A percentile compares a stretch with the other conserved stretches of the same genome.
These are phyloP conservation scores for Polyporus tsugae DNA, from an alignment of 1,284 basidiomycete species.

Conservation along the genomic window DNA sequence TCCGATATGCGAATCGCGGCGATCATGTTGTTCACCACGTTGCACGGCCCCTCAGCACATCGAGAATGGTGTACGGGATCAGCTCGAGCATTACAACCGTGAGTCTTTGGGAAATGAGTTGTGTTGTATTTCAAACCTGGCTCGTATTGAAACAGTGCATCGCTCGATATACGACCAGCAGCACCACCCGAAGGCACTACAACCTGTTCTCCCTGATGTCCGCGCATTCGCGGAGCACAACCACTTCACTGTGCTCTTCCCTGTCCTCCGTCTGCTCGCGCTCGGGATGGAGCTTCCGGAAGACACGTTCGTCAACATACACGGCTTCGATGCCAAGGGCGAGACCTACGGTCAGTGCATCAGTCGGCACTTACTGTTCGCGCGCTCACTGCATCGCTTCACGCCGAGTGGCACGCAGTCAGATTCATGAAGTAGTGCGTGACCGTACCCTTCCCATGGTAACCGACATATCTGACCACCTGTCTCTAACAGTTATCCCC, in stretches of 20 bases:
- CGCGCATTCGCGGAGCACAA: conserved; percentile 57
- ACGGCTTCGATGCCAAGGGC: conserved; percentile 39
- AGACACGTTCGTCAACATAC: conserved; percentile 44
- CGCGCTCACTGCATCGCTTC: not conserved
- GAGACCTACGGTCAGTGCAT: conserved; percentile 42
- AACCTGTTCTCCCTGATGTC: conserved; percentile 66
- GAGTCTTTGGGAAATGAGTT: conserved; percentile 25
- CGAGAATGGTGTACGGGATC: conserved; percentile 49
- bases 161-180: conserved; percentile 49
- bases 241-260: conserved; percentile 57
- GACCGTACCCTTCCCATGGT: not conserved
- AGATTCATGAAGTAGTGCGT: conserved; percentile 66
- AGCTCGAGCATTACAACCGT: conserved; percentile 68
- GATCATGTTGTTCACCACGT: not conserved
- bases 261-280: conserved; percentile 56
- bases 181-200: conserved; percentile 55
- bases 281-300: conserved; percentile 47
- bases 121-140: too few relatives aligned
- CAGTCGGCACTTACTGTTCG: conserved; percentile 11
- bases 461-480: not conserved
- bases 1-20: too few relatives aligned
- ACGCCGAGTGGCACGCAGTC: conserved; percentile 40
- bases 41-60: conserved; percentile 32
- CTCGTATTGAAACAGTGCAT: conserved; percentile 49
- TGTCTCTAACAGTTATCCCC: conserved; percentile 46